These are phyloP conservation scores for Trichophyton equinum DNA, from an alignment of 2,329 filamentous ascomycete species.

Conservation along the genomic window DNA sequence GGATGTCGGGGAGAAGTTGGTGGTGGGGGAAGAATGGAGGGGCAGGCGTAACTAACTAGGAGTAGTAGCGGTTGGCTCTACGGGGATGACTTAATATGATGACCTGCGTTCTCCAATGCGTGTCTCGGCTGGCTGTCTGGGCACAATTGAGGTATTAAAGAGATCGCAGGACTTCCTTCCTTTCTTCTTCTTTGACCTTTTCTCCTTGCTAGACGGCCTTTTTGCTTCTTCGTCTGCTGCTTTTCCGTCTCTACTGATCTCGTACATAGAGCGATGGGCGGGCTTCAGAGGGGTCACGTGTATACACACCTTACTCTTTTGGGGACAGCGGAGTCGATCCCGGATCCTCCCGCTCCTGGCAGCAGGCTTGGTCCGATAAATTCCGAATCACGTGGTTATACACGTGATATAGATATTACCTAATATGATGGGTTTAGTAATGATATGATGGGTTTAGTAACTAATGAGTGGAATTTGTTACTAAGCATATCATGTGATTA, in stretches of 20 bases:
- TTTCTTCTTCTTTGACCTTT: not conserved
- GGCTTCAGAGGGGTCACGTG: not conserved
- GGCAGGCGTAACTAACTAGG: not conserved
- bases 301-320: not conserved
- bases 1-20: not conserved
- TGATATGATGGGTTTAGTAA: not conserved
- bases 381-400: not conserved
- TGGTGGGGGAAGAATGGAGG: conserved; percentile 5
- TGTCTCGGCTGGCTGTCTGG: not conserved
- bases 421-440: too few species aligned
- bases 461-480: not conserved
- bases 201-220: not conserved
- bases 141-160: conserved; percentile 1
- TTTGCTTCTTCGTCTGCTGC: not conserved
- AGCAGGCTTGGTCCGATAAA: not conserved
- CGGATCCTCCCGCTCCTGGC: not conserved
- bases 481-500: too few species aligned
- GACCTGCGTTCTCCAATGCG: conserved; percentile 1
- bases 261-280: too few species aligned
- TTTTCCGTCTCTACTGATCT: too few species aligned
- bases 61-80: too few species aligned
- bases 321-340: not conserved
- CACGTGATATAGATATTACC: not conserved
- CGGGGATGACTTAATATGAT: not conserved
- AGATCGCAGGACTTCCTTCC: not conserved